Percentiles rank a stretch among this genome's conserved stretches.
Evolutionary conservation across 768 basidiomycete species (phyloP).

Genomic region (Lentinula boryana): DNA sequence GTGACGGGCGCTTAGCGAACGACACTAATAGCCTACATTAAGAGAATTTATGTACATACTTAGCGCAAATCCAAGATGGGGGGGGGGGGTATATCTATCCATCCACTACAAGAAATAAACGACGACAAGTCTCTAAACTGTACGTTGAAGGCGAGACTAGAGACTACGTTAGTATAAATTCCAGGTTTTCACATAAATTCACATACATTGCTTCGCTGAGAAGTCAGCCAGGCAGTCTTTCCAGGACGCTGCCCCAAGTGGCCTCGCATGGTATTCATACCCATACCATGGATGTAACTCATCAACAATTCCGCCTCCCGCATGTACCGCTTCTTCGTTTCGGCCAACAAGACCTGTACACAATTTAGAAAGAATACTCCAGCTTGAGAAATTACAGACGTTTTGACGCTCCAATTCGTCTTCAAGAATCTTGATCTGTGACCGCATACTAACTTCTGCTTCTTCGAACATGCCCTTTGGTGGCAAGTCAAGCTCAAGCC

Average conservation of each 20-base stretch:
- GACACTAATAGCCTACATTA: neutral
- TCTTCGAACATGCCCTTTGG: conserved; percentile 60
- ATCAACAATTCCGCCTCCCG: conserved; percentile 82
- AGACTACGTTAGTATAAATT: neutral
- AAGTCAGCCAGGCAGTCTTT: conserved; percentile 5
- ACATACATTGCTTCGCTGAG: conserved; percentile 5
- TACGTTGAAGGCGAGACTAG: conserved; percentile 4
- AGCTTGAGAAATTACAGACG: conserved; percentile 23
- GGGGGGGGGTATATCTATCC: neutral
- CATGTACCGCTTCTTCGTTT: conserved; percentile 56
- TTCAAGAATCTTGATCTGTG: conserved; percentile 59
- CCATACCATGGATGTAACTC: conserved; percentile 63
- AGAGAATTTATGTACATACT: neutral
- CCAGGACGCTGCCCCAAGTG: conserved; percentile 36
- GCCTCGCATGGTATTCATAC: conserved; percentile 56
- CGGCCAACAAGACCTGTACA: conserved; percentile 28
- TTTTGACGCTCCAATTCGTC: conserved; percentile 58
- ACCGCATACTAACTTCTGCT: conserved; percentile 57
- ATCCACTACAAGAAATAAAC: neutral
- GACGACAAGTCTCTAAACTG: neutral
- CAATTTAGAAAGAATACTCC: neutral
- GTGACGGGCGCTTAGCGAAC: neutral
- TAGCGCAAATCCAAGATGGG: neutral
- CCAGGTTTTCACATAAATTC: neutral
- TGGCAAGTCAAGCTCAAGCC: neutral